Percentiles rank a stretch among this genome's conserved stretches.
phyloP scores from a whole-genome alignment of 257 asterid genomes.

The Leptodermis oblonga region DNA sequence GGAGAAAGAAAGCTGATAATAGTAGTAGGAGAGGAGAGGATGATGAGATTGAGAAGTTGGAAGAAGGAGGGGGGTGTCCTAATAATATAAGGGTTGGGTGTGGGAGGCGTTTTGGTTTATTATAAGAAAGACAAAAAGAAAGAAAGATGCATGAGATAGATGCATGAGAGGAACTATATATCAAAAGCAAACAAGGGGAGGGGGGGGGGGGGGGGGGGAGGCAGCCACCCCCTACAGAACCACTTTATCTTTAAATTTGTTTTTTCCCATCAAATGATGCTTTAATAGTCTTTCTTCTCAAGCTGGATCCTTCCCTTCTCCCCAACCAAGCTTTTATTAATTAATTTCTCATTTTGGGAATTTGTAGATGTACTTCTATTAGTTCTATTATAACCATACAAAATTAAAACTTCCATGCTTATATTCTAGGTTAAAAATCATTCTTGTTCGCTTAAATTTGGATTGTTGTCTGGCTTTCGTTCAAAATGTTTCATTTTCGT shows the following conservation, averaged over 20 bases:
- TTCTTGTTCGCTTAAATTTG: too few relatives aligned
- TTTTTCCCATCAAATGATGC: slow-evolving; percentile 31
- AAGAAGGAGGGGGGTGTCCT: neutral
- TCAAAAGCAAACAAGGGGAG: slow-evolving; percentile 38
- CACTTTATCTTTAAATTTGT: slow-evolving; percentile 35
- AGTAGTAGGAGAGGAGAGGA: slow-evolving; percentile 18
- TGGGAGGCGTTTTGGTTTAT: slow-evolving; percentile 41
- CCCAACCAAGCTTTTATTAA: too few relatives aligned
- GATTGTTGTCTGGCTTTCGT: too few relatives aligned
- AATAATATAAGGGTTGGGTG: too few relatives aligned
- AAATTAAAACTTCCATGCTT: neutral
- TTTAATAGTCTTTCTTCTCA: slow-evolving; percentile 37
- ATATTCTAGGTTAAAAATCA: too few relatives aligned
- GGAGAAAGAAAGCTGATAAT: slow-evolving; percentile 21
- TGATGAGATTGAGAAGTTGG: slow-evolving; percentile 19
- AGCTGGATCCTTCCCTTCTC: slow-evolving; percentile 19
- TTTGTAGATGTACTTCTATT: too few relatives aligned
- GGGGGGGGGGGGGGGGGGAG: too few relatives aligned
- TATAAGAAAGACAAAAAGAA: slow-evolving; percentile 48
- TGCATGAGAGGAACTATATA: too few relatives aligned
- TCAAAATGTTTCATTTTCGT: too few relatives aligned
- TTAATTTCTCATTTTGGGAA: neutral
- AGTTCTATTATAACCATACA: too few relatives aligned
- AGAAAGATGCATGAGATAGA: too few relatives aligned
- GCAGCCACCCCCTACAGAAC: slow-evolving; percentile 27